Percentiles rank a stretch among this genome's conserved stretches.
Evolutionary conservation across 129 eudicot genomes (phyloP).

Genomic region (Flaveria brownii): DNA sequence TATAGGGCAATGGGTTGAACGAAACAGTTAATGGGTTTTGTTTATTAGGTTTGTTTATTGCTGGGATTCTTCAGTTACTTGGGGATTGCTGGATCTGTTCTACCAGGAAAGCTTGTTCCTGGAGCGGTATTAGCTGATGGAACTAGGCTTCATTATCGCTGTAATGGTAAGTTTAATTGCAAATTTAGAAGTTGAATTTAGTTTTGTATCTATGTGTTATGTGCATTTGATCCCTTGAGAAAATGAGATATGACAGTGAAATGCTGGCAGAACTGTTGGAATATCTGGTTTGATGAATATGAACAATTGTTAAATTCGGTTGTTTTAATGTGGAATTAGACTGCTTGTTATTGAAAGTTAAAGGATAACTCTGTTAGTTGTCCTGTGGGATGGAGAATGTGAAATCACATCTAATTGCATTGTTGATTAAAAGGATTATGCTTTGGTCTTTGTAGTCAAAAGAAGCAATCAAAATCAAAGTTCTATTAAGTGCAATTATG

Average conservation of each 20-base stretch:
- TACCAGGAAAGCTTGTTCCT: conserved; percentile 74
- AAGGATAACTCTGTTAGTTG: not conserved
- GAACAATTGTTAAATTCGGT: not conserved
- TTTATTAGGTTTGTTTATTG: conserved; percentile 53
- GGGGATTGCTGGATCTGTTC: conserved; percentile 65
- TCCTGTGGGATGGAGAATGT: not conserved
- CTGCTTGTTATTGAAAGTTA: not conserved
- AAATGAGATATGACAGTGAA: not conserved
- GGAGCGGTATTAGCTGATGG: conserved; percentile 80
- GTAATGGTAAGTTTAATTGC: conserved; percentile 62
- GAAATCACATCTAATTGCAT: not conserved
- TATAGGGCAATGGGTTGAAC: not conserved
- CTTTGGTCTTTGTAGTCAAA: not conserved
- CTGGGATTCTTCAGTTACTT: conserved; percentile 64
- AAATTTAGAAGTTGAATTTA: not conserved
- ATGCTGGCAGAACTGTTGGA: no score
- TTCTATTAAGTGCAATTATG: not conserved
- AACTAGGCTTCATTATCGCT: conserved; percentile 75
- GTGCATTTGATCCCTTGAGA: not conserved
- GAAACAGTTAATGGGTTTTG: not conserved
- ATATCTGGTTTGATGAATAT: not conserved
- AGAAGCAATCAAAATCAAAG: not conserved
- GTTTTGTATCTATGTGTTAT: conserved; percentile 22
- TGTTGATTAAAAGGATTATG: not conserved
- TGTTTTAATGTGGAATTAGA: not conserved